phyloP scores from a whole-genome alignment of 306 rosid species.

The Quercus glauca region DNA sequence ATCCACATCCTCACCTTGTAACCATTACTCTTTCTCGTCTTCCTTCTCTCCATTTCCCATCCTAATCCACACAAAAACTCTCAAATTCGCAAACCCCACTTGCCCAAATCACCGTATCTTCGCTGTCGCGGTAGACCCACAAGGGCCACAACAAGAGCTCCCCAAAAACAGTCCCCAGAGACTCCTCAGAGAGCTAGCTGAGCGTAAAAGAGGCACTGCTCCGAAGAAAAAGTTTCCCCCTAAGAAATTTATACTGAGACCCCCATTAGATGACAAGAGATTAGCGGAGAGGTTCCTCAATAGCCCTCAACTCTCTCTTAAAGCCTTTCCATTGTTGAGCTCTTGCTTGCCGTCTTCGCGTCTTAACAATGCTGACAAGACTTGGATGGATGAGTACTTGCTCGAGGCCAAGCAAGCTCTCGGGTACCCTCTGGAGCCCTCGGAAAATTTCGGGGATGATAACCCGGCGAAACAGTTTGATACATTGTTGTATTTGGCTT shows the following conservation, averaged over 20 bases:
- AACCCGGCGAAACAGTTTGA: constrained; percentile 91
- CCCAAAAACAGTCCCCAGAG: constrained; percentile 79
- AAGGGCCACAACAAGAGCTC: constrained; percentile 61
- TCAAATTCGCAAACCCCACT: constrained; percentile 22
- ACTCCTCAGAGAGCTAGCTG: constrained; percentile 87
- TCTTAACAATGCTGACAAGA: constrained; percentile 72
- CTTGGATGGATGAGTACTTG: constrained; percentile 90
- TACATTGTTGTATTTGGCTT: constrained; percentile 81
- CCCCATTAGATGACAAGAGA: constrained; percentile 82
- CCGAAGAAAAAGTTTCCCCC: constrained; percentile 74
- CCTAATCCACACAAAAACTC: constrained; percentile 30
- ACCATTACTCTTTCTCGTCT: constrained; percentile 47
- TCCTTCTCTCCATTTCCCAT: constrained; percentile 52
- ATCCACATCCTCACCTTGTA: constrained; percentile 30
- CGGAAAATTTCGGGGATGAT: constrained; percentile 64
- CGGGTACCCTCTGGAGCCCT: constrained; percentile 85
- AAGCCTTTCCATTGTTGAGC: constrained; percentile 78
- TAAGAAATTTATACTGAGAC: constrained; percentile 60
- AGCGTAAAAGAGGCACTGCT: constrained; percentile 69
- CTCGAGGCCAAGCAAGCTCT: constrained; percentile 94
- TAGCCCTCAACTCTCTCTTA: constrained; percentile 83
- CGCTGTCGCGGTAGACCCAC: constrained; percentile 69
- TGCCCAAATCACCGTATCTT: constrained; percentile 29
- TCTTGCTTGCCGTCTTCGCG: constrained; percentile 85
- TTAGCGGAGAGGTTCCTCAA: constrained; percentile 76